phyloP scores from a whole-genome alignment of 2,329 filamentous ascomycete genomes.

The Cladosporium sp. region DNA sequence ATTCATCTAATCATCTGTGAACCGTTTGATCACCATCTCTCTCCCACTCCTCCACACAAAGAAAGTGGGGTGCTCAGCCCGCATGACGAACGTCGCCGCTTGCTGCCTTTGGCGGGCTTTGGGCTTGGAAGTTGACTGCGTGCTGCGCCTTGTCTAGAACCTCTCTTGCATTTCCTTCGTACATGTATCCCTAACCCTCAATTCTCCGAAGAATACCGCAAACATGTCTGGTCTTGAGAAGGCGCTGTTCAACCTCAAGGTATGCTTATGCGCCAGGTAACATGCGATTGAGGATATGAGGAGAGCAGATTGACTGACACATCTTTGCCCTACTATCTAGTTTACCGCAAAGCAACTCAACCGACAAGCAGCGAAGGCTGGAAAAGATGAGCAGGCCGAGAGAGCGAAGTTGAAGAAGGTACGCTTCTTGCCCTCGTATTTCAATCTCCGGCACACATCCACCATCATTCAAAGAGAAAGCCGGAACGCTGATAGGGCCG shows the following conservation, averaged over 20 bases:
- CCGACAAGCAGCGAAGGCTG: slow-evolving; percentile 57
- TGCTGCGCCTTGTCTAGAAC: background rate
- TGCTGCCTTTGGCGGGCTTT: no score
- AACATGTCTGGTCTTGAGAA: slow-evolving; percentile 59
- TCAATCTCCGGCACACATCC: background rate
- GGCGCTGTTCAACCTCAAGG: slow-evolving; percentile 60
- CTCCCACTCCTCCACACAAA: no score
- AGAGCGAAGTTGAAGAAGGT: slow-evolving; percentile 61
- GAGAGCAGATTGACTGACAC: background rate
- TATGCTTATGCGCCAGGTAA: slow-evolving; percentile 22
- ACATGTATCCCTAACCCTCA: background rate
- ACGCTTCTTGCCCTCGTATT: no score
- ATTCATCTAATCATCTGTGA: no score
- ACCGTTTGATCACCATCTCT: no score
- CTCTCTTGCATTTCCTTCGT: background rate
- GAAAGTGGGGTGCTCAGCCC: no score
- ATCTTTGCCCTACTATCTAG: slow-evolving; percentile 35
- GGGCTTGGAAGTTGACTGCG: background rate
- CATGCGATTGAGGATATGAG: background rate
- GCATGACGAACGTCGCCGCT: background rate
- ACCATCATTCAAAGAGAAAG: background rate
- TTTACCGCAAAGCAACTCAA: slow-evolving; percentile 62
- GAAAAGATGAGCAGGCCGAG: slow-evolving; percentile 58
- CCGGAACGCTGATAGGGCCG: no score
- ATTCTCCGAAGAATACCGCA: slow-evolving; percentile 11